Base-by-base conservation (phyloP, 1,284 basidiomycete species). In the Naganishia sp. region DNA sequence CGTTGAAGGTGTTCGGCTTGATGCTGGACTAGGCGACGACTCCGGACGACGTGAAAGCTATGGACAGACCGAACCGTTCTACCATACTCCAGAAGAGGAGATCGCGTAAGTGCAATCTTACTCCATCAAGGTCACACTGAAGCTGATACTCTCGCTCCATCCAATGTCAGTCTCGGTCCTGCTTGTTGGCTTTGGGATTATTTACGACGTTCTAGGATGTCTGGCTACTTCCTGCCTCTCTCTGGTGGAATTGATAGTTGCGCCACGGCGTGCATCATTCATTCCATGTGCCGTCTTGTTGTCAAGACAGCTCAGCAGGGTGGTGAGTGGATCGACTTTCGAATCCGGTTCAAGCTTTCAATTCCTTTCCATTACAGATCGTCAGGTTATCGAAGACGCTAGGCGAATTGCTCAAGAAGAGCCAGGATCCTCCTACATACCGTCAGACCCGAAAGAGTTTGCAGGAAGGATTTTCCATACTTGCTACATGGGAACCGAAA, bases 121-220 rank as follows among this genome's bases (percentile, higher is more conserved):
- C 48, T 16, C 43, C 28, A 44, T 15, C 18, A 6, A 21, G 16
- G 52, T 43, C 36, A 31, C 31, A 39, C 23, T 59, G 39, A 39
- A 31, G 16, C 45, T 42, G 33, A 46, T 25, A 56, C 23, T 42
- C 21, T 45, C 25, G 50, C 66, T 31, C 16, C 23, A 28, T 21
- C n/a, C 36, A 6, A 36, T 25, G 66, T 45, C 71, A 96, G 93
- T 2, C 83, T 97, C 2, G 96, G 95, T 6, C 95, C 95, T 1
- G 96, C 95, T 4, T 99, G 95, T 77, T 99, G 95, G 95, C 84
- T 99, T 9, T 99, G 95, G 96, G 96, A 99, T 79, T 99, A 99
- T 75, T 85, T 99, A 46, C 85, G 95, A 31, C 87, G 95, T 45
- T 98, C 95, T 15, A 84, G 92, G 5, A 93, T 90, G 0, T 92